These are phyloP conservation scores for Colletotrichum sp. DNA, from an alignment of 2,329 filamentous ascomycete genomes.

Conservation along the genomic window DNA sequence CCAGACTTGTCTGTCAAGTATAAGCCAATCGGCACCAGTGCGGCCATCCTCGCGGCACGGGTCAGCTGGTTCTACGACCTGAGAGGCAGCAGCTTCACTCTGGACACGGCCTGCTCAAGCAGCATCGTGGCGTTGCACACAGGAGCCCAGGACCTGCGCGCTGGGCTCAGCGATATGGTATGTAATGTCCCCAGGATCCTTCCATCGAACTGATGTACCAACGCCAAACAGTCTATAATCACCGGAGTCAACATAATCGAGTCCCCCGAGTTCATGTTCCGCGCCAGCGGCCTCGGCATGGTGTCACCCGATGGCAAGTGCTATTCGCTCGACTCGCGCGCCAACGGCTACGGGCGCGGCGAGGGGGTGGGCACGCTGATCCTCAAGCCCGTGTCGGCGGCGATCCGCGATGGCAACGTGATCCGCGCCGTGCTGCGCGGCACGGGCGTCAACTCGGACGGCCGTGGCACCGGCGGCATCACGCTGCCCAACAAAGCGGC, in stretches of 20 bases:
- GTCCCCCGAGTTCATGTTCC: constrained; percentile 22
- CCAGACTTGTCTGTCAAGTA: constrained; percentile 29
- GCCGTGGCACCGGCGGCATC: constrained; percentile 39
- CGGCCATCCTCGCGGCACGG: not conserved
- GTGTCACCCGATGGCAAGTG: not conserved
- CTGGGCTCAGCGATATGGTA: constrained; percentile 22
- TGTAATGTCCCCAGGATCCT: not conserved
- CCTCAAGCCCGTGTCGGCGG: constrained; percentile 46
- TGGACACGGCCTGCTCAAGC: constrained; percentile 57
- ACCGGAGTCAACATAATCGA: constrained; percentile 23
- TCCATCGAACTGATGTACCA: not conserved
- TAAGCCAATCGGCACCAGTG: constrained; percentile 47
- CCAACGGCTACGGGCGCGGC: constrained; percentile 6
- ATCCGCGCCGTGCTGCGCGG: constrained; percentile 38
- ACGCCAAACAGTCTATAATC: constrained; percentile 20
- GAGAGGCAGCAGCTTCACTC: constrained; percentile 47
- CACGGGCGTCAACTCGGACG: constrained; percentile 39
- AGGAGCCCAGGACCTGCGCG: constrained; percentile 30
- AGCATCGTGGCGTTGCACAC: constrained; percentile 50
- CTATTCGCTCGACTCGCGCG: not conserved
- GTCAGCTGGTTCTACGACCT: constrained; percentile 42
- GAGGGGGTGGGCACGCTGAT: constrained; percentile 32
- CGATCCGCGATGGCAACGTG: constrained; percentile 44
- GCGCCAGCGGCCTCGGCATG: not conserved
- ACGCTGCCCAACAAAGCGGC: constrained; percentile 35